Percentiles rank a stretch among this genome's conserved stretches.
These are phyloP conservation scores for Vitis hybrid DNA, from an alignment of 177 flowering plant species.

Conservation along the genomic window DNA sequence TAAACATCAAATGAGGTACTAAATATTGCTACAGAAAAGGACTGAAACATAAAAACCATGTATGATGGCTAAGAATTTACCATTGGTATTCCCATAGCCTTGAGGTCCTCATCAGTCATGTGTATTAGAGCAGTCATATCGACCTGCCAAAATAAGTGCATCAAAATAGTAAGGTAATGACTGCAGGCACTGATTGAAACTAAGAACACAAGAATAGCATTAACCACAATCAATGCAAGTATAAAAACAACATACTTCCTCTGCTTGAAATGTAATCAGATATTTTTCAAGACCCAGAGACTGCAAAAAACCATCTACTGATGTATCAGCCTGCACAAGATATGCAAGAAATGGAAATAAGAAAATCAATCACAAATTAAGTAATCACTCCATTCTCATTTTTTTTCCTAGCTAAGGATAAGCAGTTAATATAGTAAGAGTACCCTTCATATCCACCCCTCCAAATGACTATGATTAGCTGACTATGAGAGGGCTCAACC, in stretches of 20 bases:
- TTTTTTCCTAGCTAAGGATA: not conserved
- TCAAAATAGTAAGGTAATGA: not conserved
- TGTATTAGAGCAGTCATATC: conserved; percentile 87
- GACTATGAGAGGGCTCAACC: too few species aligned
- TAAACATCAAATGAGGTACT: too few species aligned
- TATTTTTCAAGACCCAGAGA: conserved; percentile 90
- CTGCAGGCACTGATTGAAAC: too few species aligned
- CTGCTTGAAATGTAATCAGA: conserved; percentile 77
- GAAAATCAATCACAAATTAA: not conserved
- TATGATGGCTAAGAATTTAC: conserved; percentile 30
- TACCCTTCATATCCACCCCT: too few species aligned
- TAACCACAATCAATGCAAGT: not conserved
- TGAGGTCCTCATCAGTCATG: conserved; percentile 90
- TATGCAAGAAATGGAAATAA: not conserved
- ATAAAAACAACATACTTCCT: conserved; percentile 60
- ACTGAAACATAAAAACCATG: not conserved
- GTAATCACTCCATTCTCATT: not conserved
- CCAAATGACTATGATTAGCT: too few species aligned
- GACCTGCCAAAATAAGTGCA: conserved; percentile 39
- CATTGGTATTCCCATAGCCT: conserved; percentile 92
- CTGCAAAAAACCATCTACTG: conserved; percentile 69
- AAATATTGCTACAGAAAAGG: too few species aligned
- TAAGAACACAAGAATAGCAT: not conserved
- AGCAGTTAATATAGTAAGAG: not conserved
- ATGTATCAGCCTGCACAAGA: conserved; percentile 54